phyloP scores from a whole-genome alignment of 2,329 filamentous ascomycete genomes.

The Hawksworthiomyces lignivorus region DNA sequence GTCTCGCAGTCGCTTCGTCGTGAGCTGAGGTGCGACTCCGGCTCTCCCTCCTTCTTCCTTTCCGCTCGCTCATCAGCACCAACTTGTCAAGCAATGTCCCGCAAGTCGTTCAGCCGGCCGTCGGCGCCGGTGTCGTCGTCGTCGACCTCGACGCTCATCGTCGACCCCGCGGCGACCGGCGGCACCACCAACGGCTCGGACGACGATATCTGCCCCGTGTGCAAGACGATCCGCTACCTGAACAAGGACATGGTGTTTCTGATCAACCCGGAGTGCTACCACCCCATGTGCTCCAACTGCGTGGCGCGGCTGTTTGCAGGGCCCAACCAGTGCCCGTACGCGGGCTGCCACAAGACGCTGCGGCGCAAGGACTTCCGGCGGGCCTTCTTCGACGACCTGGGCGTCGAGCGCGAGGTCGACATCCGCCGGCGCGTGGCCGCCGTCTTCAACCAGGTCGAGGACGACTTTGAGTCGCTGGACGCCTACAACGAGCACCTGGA shows the following conservation, averaged over 20 bases:
- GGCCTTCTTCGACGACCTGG: conserved; percentile 84
- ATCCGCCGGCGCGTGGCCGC: conserved; percentile 70
- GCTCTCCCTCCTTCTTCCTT: no score
- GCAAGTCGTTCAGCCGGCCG: no score
- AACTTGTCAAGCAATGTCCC: no score
- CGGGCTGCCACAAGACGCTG: conserved; percentile 78
- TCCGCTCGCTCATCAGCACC: no score
- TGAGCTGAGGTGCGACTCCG: no score
- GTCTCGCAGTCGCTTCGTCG: no score
- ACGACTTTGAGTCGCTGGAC: conserved; percentile 78
- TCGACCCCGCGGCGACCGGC: not conserved
- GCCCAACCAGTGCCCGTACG: conserved; percentile 85
- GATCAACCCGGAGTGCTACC: conserved; percentile 97
- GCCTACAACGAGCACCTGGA: conserved; percentile 94
- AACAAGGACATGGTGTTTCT: conserved; percentile 91
- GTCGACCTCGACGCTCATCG: not conserved
- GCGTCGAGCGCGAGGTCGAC: conserved; percentile 88
- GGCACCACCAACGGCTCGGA: conserved; percentile 14
- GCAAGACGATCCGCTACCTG: conserved; percentile 93
- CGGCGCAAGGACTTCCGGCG: conserved; percentile 76
- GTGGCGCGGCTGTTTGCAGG: conserved; percentile 92
- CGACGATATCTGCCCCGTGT: conserved; percentile 83
- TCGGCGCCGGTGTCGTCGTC: not conserved
- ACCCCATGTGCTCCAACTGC: conserved; percentile 96
- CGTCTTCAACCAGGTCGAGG: conserved; percentile 81